Percentiles rank a stretch among this genome's conserved stretches.
These are phyloP conservation scores for Phylloporus scabripes DNA, from an alignment of 768 basidiomycete species.

Conservation along the genomic window DNA sequence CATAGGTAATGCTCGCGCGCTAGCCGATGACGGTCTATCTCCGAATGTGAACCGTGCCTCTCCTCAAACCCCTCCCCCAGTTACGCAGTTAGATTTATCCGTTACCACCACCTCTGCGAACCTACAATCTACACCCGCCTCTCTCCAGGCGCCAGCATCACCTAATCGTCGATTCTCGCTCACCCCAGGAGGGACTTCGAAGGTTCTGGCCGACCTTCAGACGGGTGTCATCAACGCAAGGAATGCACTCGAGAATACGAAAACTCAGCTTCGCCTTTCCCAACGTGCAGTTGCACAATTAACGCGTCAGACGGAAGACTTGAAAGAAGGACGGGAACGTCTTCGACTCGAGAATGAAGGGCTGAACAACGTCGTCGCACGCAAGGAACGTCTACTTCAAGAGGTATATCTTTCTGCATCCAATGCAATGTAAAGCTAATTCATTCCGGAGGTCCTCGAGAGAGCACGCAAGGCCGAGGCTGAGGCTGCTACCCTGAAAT, in stretches of 20 bases:
- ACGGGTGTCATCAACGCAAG: slow-evolving; percentile 74
- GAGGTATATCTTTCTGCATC: slow-evolving; percentile 47
- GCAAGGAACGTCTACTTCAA: slow-evolving; percentile 83
- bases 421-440: neutral
- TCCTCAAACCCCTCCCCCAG: slow-evolving; percentile 27
- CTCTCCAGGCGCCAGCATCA: slow-evolving; percentile 40
- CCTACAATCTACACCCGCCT: slow-evolving; percentile 33
- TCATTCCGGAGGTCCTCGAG: slow-evolving; percentile 54
- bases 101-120: slow-evolving; percentile 20
- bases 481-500: slow-evolving; percentile 61
- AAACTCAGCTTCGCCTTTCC: slow-evolving; percentile 70
- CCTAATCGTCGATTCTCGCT: slow-evolving; percentile 55
- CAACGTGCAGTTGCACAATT: slow-evolving; percentile 81
- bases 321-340: slow-evolving; percentile 83
- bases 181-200: slow-evolving; percentile 77
- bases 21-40: slow-evolving; percentile 66
- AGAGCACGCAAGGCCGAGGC: slow-evolving; percentile 84
- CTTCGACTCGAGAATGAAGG: slow-evolving; percentile 82
- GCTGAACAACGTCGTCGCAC: slow-evolving; percentile 78
- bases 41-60: slow-evolving; percentile 31
- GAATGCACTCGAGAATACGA: slow-evolving; percentile 82
- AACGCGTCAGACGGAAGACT: slow-evolving; percentile 80
- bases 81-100: slow-evolving; percentile 34
- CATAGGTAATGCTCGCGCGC: slow-evolving; percentile 74
- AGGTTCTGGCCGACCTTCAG: slow-evolving; percentile 84